Conservation (phyloP, 257 asterid genomes). For the Scutellaria barbata region DNA sequence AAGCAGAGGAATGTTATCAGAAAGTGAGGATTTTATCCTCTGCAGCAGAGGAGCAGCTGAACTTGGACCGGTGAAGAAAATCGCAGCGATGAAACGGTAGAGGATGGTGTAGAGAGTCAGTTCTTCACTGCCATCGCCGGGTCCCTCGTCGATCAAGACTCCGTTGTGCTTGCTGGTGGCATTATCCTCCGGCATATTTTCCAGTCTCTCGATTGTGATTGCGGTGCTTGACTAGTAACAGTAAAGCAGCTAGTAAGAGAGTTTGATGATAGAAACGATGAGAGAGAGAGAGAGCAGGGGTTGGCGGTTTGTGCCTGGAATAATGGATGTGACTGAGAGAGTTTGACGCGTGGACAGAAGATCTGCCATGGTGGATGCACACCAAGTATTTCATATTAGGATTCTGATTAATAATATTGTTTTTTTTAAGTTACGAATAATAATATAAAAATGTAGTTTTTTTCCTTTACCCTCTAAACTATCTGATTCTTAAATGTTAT, state of each 20-base stretch:
- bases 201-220: neutral
- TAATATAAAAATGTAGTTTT: too few species aligned
- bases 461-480: too few species aligned
- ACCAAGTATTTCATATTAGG: too few species aligned
- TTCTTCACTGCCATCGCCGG: slow-evolving; percentile 28
- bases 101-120: slow-evolving; percentile 60
- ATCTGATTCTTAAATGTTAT: too few species aligned
- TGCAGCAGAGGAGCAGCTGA: slow-evolving; percentile 46
- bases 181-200: slow-evolving; percentile 44
- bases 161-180: slow-evolving; percentile 45
- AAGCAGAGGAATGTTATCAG: slow-evolving; percentile 70
- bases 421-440: too few species aligned
- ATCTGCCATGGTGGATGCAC: slow-evolving; percentile 23
- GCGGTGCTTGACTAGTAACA: neutral
- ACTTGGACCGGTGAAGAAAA: slow-evolving; percentile 56
- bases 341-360: slow-evolving; percentile 21
- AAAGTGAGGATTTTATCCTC: slow-evolving; percentile 54
- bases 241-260: neutral
- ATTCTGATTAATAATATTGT: too few species aligned
- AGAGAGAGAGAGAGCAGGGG: neutral
- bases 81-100: slow-evolving; percentile 54
- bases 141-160: slow-evolving; percentile 29
- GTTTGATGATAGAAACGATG: neutral
- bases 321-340: neutral
- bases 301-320: neutral